phyloP scores from a whole-genome alignment of 768 basidiomycete genomes.

The Pisolithus tinctorius region DNA sequence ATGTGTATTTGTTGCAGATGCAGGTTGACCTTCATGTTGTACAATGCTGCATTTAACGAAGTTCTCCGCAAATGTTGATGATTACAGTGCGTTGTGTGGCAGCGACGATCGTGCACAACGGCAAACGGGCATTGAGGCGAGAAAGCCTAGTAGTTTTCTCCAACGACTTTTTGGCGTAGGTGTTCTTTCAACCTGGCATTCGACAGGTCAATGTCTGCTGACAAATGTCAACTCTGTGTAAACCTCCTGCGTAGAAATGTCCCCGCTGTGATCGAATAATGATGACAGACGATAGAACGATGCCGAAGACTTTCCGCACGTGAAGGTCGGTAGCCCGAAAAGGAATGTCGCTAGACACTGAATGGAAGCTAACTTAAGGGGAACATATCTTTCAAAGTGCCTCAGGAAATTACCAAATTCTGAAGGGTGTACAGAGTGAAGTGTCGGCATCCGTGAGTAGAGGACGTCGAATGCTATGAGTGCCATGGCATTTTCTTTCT shows the following conservation, averaged over 20 bases:
- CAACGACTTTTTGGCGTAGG: neutral
- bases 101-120: neutral
- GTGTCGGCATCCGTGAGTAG: too few relatives aligned
- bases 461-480: too few relatives aligned
- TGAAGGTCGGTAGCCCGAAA: neutral
- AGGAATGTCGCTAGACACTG: constrained; percentile 32
- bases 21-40: neutral
- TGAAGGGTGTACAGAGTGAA: too few relatives aligned
- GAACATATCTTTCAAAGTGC: constrained; percentile 22
- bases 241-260: neutral
- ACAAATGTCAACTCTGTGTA: neutral
- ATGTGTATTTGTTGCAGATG: neutral
- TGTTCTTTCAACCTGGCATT: neutral
- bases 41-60: neutral
- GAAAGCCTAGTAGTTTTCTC: neutral
- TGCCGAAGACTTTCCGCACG: neutral
- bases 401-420: constrained; percentile 10
- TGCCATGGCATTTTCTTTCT: too few relatives aligned
- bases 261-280: neutral
- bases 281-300: neutral
- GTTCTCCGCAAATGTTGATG: neutral
- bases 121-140: neutral
- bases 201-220: neutral
- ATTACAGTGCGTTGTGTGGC: neutral
- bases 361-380: constrained; percentile 30